Percentiles rank a stretch among this genome's conserved stretches.
phyloP scores from a whole-genome alignment of 176 grass and related monocot genomes.

The Oryza australiensis region DNA sequence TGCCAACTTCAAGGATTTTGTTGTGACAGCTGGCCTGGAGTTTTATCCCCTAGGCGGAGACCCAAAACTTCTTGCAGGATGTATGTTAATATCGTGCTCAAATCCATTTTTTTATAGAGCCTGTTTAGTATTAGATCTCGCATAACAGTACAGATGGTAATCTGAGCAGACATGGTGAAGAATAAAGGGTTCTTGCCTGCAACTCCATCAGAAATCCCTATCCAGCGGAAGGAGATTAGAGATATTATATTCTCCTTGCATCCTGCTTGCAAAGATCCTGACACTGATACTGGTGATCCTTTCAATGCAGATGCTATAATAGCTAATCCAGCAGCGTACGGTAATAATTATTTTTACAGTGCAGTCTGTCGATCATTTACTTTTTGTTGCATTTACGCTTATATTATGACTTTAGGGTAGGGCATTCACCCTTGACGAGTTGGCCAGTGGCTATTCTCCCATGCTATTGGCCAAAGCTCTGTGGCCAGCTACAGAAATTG shows the following conservation, averaged over 20 bases:
- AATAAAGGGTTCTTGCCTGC: conserved; percentile 88
- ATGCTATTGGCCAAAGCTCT: background rate
- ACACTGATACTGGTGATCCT: conserved; percentile 55
- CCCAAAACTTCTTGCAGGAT: conserved; percentile 88
- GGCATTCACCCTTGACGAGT: background rate
- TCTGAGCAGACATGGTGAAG: conserved; percentile 81
- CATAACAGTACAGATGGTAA: conserved; percentile 41
- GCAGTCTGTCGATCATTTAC: background rate
- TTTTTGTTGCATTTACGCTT: background rate
- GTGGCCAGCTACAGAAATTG: background rate
- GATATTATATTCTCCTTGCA: conserved; percentile 82
- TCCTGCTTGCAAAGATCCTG: conserved; percentile 65
- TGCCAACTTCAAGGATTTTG: conserved; percentile 87
- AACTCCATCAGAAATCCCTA: conserved; percentile 72
- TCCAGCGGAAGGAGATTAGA: conserved; percentile 77
- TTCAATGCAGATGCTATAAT: conserved; percentile 82
- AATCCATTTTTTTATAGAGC: background rate
- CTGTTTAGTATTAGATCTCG: conserved; percentile 26
- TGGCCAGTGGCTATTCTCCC: background rate
- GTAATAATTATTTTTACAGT: conserved; percentile 32
- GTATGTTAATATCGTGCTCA: conserved; percentile 44
- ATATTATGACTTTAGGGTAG: background rate
- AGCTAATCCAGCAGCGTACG: conserved; percentile 82
- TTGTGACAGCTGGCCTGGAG: conserved; percentile 70
- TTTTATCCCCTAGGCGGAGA: conserved; percentile 89